Conservation (phyloP, 495 filamentous ascomycete genomes). For the Penicillium flavigenum region DNA sequence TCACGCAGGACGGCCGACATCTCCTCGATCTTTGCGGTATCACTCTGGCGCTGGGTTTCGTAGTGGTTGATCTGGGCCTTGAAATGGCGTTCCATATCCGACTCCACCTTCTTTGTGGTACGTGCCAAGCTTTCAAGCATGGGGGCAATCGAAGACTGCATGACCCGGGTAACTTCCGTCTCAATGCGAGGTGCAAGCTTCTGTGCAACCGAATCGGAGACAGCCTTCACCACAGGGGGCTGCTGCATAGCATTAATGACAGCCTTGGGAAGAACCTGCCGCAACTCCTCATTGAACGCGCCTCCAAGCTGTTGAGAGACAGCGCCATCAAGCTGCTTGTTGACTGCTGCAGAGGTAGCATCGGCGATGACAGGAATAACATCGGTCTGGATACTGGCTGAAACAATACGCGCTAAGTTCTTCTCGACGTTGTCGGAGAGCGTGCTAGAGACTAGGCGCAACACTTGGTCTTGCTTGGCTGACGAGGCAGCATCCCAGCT, state of each 20-base stretch:
- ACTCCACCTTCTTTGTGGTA: conserved; percentile 57
- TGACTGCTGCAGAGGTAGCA: conserved; percentile 52
- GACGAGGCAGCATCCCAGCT: conserved; percentile 62
- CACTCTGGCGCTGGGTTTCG: conserved; percentile 67
- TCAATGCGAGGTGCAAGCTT: conserved; percentile 68
- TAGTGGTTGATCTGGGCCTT: conserved; percentile 61
- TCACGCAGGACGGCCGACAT: conserved; percentile 69
- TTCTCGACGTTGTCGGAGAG: conserved; percentile 88
- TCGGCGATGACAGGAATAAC: conserved; percentile 60
- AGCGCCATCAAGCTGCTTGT: conserved; percentile 59
- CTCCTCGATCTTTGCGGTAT: conserved; percentile 79
- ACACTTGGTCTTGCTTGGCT: conserved; percentile 73
- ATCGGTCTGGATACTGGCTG: conserved; percentile 59
- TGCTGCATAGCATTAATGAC: conserved; percentile 64
- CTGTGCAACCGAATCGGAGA: conserved; percentile 68
- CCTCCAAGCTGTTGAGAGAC: conserved; percentile 50
- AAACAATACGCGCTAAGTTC: conserved; percentile 69
- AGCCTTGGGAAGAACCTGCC: conserved; percentile 53
- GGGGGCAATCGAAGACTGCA: conserved; percentile 64
- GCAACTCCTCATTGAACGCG: conserved; percentile 55
- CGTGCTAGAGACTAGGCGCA: conserved; percentile 83
- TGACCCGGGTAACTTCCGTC: conserved; percentile 57
- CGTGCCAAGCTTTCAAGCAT: conserved; percentile 62
- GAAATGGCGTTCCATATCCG: conserved; percentile 65
- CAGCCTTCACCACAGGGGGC: conserved; percentile 62